Evolutionary conservation across 768 basidiomycete species (phyloP).

Genomic region (Rhodotorula paludigena): DNA sequence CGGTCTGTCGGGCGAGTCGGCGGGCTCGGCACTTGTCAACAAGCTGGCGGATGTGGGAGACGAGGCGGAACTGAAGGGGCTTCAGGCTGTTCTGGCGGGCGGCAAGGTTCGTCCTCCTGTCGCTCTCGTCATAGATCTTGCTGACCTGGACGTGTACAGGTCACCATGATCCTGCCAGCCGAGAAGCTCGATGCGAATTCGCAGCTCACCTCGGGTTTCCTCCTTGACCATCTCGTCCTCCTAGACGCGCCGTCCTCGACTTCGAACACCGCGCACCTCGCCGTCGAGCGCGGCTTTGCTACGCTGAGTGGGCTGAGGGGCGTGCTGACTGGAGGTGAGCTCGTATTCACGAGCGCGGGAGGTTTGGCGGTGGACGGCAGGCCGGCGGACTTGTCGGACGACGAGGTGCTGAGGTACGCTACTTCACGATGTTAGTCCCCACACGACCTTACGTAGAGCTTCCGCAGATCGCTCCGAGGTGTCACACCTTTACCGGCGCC

Average conservation of each 20-base stretch:
- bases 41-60: slow-evolving; percentile 48
- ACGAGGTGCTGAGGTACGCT: slow-evolving; percentile 48
- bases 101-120: slow-evolving; percentile 57
- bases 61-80: slow-evolving; percentile 61
- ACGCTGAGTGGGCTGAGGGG: slow-evolving; percentile 82
- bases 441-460: slow-evolving; percentile 45
- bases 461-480: slow-evolving; percentile 51
- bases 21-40: slow-evolving; percentile 67
- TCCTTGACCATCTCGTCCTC: slow-evolving; percentile 76
- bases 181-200: slow-evolving; percentile 53
- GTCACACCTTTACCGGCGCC: slow-evolving; percentile 47
- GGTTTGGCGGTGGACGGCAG: slow-evolving; percentile 40
- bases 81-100: slow-evolving; percentile 61
- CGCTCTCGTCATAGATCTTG: neutral
- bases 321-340: slow-evolving; percentile 39
- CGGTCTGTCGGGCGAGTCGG: slow-evolving; percentile 60
- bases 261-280: neutral
- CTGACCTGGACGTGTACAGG: slow-evolving; percentile 51
- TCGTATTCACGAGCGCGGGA: slow-evolving; percentile 19
- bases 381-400: slow-evolving; percentile 51
- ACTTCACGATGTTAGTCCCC: slow-evolving; percentile 55
- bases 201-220: slow-evolving; percentile 64
- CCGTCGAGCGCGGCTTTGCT: slow-evolving; percentile 52
- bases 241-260: slow-evolving; percentile 53
- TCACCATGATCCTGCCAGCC: slow-evolving; percentile 72